Base-by-base conservation (phyloP, 2,329 filamentous ascomycete genomes). In the Plectosphaerella sp. region DNA sequence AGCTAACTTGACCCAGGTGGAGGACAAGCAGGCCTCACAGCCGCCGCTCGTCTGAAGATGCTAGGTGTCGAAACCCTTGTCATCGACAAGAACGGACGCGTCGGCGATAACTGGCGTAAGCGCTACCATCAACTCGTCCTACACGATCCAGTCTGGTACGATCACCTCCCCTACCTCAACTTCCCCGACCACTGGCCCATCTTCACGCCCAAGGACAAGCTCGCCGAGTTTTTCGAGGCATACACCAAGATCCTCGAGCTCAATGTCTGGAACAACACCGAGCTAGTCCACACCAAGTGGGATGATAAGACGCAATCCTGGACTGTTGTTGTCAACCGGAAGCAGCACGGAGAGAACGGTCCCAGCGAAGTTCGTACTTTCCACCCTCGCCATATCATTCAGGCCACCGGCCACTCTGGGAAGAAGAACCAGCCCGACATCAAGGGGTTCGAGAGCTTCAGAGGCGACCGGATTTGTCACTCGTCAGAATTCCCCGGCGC, bases 121-220 rank as follows among this genome's bases (percentile, higher is more conserved):
- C 68, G 84, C 45, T 87, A 87, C 57, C 76, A 81, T 56, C 80
- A 85, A 54, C 77, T 89, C 0, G 83, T 88, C 1, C 77, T 86
- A 0, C 86, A 89, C 58, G 86, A 88, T 58, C 83, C 84, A 0
- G 80, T 88, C 2, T 84, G 74, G 72, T 80, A 75, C 52, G 76
- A 80, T 50, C 79, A 83, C 59, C 69, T 87, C 70, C 82, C 86
- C 0, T 89, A 87, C 62, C 58, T 89, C 4, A 68, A 71, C 0
- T 89, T 88, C 61, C 86, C 86, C 0, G 61, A 75, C 0, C 76
- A 77, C 49, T 89, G 86, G 86, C 86, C 86, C 4, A 70, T 86
- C 15, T 89, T 87, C 64, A 87, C 84, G 0, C 84, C 85, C 5
- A 89, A 88, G 61, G 85, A 89, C 64, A 89, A 89, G 61, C 70